Conservation (phyloP, 1,284 basidiomycete species). For the Coniferiporia sulphurascens region DNA sequence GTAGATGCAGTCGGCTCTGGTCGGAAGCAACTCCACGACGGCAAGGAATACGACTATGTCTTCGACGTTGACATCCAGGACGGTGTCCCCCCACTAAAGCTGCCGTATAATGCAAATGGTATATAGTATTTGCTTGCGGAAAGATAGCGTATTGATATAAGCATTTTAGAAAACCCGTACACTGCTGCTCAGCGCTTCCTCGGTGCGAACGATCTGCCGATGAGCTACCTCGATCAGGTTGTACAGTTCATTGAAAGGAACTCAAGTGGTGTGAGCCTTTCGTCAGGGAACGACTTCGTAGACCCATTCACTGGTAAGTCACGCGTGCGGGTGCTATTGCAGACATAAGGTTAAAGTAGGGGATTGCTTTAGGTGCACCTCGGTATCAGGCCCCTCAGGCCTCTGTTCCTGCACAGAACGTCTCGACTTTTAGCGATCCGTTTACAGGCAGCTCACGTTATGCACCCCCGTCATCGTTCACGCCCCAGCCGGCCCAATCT, state of each 20-base stretch:
- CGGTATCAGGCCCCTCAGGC: slow-evolving; percentile 46
- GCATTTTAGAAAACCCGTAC: slow-evolving; percentile 81
- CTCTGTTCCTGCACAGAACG: slow-evolving; percentile 23
- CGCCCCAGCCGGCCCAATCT: slow-evolving; percentile 5
- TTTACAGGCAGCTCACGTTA: slow-evolving; percentile 27
- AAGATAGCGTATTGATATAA: slow-evolving; percentile 6
- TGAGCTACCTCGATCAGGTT: slow-evolving; percentile 85
- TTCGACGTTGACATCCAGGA: slow-evolving; percentile 97
- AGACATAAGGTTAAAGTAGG: background rate
- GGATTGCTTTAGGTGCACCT: slow-evolving; percentile 43
- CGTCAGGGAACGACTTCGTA: slow-evolving; percentile 56
- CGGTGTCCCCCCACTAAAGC: slow-evolving; percentile 87
- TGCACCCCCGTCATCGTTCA: slow-evolving; percentile 11
- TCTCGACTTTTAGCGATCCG: slow-evolving; percentile 25
- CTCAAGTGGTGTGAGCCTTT: slow-evolving; percentile 71
- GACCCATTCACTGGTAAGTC: slow-evolving; percentile 87
- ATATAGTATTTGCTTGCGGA: slow-evolving; percentile 22
- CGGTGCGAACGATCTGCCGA: slow-evolving; percentile 77
- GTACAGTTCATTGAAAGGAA: slow-evolving; percentile 95
- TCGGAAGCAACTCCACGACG: slow-evolving; percentile 84
- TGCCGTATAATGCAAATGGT: slow-evolving; percentile 91
- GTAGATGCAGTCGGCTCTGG: slow-evolving; percentile 89
- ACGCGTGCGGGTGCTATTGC: background rate
- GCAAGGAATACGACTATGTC: slow-evolving; percentile 97
- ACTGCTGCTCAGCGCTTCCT: slow-evolving; percentile 88